Percentiles rank a stretch among this genome's conserved stretches.
Conservation (phyloP, 106 monocot species). For the Dendrobium officinale region DNA sequence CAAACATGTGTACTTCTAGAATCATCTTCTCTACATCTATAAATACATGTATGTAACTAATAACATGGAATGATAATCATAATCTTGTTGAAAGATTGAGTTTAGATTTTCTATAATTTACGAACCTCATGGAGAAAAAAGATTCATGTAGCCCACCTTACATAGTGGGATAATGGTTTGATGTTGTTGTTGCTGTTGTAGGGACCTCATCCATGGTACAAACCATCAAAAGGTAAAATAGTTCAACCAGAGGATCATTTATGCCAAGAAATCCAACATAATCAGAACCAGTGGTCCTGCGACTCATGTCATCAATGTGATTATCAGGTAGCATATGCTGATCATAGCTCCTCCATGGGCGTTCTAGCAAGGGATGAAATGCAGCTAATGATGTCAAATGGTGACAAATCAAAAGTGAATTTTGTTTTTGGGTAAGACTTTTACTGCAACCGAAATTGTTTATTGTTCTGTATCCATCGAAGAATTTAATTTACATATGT, state of each 20-base stretch:
- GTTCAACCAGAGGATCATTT: constrained; percentile 49
- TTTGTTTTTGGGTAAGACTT: constrained; percentile 76
- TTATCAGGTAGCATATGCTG: constrained; percentile 86
- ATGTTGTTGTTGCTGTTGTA: too few species aligned
- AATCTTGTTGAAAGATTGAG: too few species aligned
- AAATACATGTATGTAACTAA: too few species aligned
- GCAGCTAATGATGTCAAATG: constrained; percentile 38
- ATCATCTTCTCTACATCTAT: too few species aligned
- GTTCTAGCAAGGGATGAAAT: constrained; percentile 75
- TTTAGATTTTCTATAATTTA: constrained; percentile 9
- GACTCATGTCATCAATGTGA: constrained; percentile 73
- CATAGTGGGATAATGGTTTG: too few species aligned
- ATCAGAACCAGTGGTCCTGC: constrained; percentile 31
- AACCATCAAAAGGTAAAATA: constrained; percentile 59
- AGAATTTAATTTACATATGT: not conserved
- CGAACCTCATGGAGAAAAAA: constrained; percentile 50
- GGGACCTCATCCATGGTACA: constrained; percentile 83
- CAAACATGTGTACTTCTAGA: too few species aligned
- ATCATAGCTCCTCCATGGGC: constrained; percentile 83
- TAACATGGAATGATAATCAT: too few species aligned
- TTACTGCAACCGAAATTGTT: not conserved
- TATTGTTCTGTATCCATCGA: not conserved
- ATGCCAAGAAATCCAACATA: constrained; percentile 66
- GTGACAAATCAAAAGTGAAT: constrained; percentile 26
- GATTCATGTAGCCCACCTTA: too few species aligned